These are phyloP conservation scores for Diplogelasinospora grovesii DNA, from an alignment of 495 filamentous ascomycete species.

Conservation along the genomic window DNA sequence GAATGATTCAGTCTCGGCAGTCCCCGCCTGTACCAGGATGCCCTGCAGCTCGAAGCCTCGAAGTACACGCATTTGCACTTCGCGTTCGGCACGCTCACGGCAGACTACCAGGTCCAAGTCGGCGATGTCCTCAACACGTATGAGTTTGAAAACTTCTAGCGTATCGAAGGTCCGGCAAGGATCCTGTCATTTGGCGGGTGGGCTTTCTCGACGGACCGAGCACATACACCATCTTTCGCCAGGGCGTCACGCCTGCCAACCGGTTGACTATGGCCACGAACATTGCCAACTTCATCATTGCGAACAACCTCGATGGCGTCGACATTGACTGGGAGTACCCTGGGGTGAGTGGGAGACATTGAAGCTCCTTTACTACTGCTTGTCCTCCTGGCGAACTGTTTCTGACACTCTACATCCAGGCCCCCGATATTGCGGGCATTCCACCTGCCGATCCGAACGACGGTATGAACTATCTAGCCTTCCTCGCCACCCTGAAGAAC, in stretches of 20 bases:
- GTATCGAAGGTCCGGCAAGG: slow-evolving; percentile 16
- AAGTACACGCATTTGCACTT: slow-evolving; percentile 25
- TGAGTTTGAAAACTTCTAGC: slow-evolving; percentile 18
- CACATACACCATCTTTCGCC: slow-evolving; percentile 18
- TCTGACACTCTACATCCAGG: slow-evolving; percentile 2
- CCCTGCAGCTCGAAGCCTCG: slow-evolving; percentile 17
- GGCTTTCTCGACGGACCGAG: slow-evolving; percentile 17
- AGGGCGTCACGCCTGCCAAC: slow-evolving; percentile 15
- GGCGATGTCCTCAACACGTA: background rate
- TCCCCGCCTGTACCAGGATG: slow-evolving; percentile 18
- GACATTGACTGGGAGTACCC: slow-evolving; percentile 42
- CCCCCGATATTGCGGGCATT: slow-evolving; percentile 23
- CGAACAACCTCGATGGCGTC: slow-evolving; percentile 28
- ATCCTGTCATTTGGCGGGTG: slow-evolving; percentile 37
- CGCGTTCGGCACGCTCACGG: slow-evolving; percentile 19
- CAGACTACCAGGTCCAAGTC: slow-evolving; percentile 8
- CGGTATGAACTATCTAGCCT: slow-evolving; percentile 15
- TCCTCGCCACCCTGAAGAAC: slow-evolving; percentile 13
- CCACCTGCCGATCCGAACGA: slow-evolving; percentile 14
- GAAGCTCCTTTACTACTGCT: too few species aligned
- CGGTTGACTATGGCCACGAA: slow-evolving; percentile 18
- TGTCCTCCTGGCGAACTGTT: too few species aligned
- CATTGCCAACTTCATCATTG: slow-evolving; percentile 20
- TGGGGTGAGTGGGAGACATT: too few species aligned
- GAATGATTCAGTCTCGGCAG: slow-evolving; percentile 21